Evolutionary conservation across 306 rosid genomes (phyloP), one percentile per base, ranked within the genome.

Genomic region (Spatholobus suberectus): DNA sequence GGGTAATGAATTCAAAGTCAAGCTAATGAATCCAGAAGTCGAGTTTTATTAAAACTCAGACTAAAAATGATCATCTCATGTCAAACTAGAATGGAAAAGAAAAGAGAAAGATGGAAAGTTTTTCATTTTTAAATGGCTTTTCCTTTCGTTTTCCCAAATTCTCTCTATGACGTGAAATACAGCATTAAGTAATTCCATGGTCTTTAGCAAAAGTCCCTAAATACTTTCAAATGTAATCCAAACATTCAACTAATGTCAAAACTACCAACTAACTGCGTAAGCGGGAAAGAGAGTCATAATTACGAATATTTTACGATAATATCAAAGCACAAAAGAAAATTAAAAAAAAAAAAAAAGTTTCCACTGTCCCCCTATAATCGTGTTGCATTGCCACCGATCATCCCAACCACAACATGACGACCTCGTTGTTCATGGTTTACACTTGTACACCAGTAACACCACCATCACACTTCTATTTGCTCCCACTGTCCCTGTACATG

Each of bases 401-500:
- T 57, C 32, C 37, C 7, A 26, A 59, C 67, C 67, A 59, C 67
- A 59, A 59, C 67, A 59, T 24, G 35, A n/a, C 67, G 15, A 59
- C 32, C 37, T 59, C 37, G 38, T 59, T 24, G 35, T 24, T 58
- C 37, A 58, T 58, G 35, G 37, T 58, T 58, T 58, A 58, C 66
- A 58, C 37, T 24, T 58, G 67, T 59, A 59, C 67, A 59, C 67
- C 67, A 59, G 37, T 13, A 59, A 59, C 67, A 59, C 67, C 67
- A 59, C 67, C 27, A 59, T 13, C 37, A 26, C 67, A 24, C 67
- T 26, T 57, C 65, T 57, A 12, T 57, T 23, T 57, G 15, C 63
- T 57, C 17, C 34, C 34, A 23, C 34, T 58, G 20, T 59, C 9
- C 37, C 67, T 10, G n/a, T n/a, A n/a, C n/a, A 21, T 23, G 35